Percentiles rank a stretch among this genome's conserved stretches.
Conservation (phyloP, 129 eudicot species). For the Glebionis coronaria region DNA sequence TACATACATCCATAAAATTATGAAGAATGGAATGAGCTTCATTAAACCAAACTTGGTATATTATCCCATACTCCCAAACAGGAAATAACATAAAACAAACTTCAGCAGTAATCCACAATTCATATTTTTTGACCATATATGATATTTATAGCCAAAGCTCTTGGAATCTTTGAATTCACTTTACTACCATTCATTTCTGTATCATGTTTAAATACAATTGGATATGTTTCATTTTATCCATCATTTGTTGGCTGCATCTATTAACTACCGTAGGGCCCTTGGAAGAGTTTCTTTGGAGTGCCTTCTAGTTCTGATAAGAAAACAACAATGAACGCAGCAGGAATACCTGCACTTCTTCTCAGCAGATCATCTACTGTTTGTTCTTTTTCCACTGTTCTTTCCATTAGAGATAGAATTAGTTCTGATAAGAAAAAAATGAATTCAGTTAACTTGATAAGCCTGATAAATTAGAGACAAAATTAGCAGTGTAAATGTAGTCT, state of each 20-base stretch:
- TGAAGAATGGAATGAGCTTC: too few relatives aligned
- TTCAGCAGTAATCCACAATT: too few relatives aligned
- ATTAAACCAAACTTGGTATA: too few relatives aligned
- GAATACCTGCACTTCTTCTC: conserved; percentile 99
- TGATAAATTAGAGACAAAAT: conserved; percentile 24
- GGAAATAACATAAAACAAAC: too few relatives aligned
- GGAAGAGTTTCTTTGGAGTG: conserved; percentile 88
- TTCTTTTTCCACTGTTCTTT: conserved; percentile 75
- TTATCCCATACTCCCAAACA: too few relatives aligned
- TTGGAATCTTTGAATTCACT: conserved; percentile 57
- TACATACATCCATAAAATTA: too few relatives aligned
- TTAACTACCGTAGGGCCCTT: conserved; percentile 76
- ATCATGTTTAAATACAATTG: too few relatives aligned
- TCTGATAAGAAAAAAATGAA: too few relatives aligned
- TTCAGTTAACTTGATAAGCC: conserved; percentile 80
- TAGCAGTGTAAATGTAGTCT: conserved; percentile 13
- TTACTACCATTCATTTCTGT: conserved; percentile 28
- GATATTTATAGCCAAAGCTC: too few relatives aligned
- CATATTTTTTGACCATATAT: too few relatives aligned
- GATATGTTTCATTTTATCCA: conserved; percentile 32
- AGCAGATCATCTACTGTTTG: conserved; percentile 95
- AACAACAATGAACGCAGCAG: conserved; percentile 92
- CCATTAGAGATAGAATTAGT: conserved; percentile 94
- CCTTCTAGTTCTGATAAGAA: conserved; percentile 99
- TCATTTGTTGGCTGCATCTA: conserved; percentile 52